phyloP scores from a whole-genome alignment of 2,329 filamentous ascomycete genomes.

The Cephalotrichum gorgonifer region DNA sequence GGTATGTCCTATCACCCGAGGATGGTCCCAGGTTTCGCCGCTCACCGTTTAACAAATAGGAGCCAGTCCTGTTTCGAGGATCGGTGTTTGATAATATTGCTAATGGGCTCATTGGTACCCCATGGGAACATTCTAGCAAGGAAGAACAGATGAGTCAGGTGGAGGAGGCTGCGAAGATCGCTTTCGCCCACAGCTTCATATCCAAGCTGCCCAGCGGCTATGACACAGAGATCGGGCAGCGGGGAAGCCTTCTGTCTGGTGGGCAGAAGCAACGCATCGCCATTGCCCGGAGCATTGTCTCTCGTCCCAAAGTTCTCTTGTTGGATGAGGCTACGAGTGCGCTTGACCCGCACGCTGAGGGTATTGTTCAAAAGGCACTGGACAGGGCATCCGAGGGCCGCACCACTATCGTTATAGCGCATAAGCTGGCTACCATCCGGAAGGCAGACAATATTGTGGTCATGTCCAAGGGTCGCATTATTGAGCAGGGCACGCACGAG shows the following conservation, averaged over 20 bases:
- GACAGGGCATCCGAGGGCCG: conserved; percentile 42
- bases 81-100: conserved; percentile 40
- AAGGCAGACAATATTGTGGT: conserved; percentile 58
- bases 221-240: conserved; percentile 52
- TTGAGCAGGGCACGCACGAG: conserved; percentile 54
- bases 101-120: conserved; percentile 30
- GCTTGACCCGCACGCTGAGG: conserved; percentile 32
- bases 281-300: conserved; percentile 57
- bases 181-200: conserved; percentile 44
- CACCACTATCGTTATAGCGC: conserved; percentile 58
- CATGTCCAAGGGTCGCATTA: conserved; percentile 45
- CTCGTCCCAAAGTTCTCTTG: conserved; percentile 51
- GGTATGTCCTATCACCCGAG: conserved; percentile 9
- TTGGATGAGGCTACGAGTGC: conserved; percentile 62
- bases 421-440: conserved; percentile 47
- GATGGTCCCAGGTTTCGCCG: too few relatives aligned
- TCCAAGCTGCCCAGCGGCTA: conserved; percentile 42
- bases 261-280: conserved; percentile 58
- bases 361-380: conserved; percentile 45
- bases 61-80: conserved; percentile 42
- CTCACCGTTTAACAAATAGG: conserved; percentile 19
- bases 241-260: conserved; percentile 54
- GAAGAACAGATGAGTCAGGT: conserved; percentile 34
- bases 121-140: conserved; percentile 23
- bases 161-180: conserved; percentile 34